phyloP scores from a whole-genome alignment of 345 rosid species.

The Pugionium dolabratum region DNA sequence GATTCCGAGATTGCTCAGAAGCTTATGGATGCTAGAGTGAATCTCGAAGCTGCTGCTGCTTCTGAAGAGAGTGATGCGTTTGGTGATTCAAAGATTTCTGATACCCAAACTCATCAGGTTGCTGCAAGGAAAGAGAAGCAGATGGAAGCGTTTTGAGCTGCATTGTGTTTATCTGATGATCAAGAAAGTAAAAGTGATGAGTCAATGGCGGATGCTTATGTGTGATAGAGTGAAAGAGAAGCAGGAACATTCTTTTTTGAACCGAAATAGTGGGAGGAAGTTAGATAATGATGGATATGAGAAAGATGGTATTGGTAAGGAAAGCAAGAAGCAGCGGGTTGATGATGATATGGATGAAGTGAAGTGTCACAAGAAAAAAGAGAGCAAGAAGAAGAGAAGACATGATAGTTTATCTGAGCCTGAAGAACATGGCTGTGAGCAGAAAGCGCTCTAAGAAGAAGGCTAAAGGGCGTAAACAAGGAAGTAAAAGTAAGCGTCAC shows the following conservation, averaged over 20 bases:
- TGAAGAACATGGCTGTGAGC: slow-evolving; percentile 43
- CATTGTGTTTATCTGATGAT: slow-evolving; percentile 61
- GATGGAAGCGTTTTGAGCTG: slow-evolving; percentile 82
- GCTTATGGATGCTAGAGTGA: slow-evolving; percentile 72
- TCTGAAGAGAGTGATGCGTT: slow-evolving; percentile 43
- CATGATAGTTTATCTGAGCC: slow-evolving; percentile 54
- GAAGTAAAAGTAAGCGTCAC: slow-evolving; percentile 37
- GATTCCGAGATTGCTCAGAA: slow-evolving; percentile 80
- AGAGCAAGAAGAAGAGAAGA: slow-evolving; percentile 42
- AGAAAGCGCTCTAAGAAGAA: slow-evolving; percentile 46
- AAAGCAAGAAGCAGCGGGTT: slow-evolving; percentile 38
- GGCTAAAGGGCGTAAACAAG: slow-evolving; percentile 42
- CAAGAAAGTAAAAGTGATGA: slow-evolving; percentile 49
- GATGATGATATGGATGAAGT: slow-evolving; percentile 36
- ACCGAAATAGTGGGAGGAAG: slow-evolving; percentile 57
- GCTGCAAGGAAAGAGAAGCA: slow-evolving; percentile 96
- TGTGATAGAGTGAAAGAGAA: slow-evolving; percentile 45
- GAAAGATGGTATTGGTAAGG: slow-evolving; percentile 50
- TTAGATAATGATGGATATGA: slow-evolving; percentile 44
- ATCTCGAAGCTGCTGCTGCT: slow-evolving; percentile 62
- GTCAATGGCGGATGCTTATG: slow-evolving; percentile 27
- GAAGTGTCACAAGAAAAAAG: slow-evolving; percentile 43
- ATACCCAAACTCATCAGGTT: slow-evolving; percentile 85
- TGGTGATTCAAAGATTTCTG: slow-evolving; percentile 56
- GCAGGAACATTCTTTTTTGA: slow-evolving; percentile 72